Base-by-base conservation (phyloP, 768 basidiomycete species). In the Pleurotus tuber-regium region DNA sequence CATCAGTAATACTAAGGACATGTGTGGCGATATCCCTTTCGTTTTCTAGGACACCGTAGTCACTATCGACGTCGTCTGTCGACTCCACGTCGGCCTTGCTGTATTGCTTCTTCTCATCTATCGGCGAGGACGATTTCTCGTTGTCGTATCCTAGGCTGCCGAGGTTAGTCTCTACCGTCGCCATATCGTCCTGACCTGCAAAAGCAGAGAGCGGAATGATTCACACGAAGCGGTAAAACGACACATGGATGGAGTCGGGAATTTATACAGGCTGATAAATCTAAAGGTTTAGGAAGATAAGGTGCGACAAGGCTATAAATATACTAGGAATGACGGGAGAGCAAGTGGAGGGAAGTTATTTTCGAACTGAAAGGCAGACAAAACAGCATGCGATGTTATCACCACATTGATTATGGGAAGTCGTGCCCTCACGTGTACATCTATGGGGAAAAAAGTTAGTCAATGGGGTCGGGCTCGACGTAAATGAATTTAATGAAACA, bases 21-120 rank as follows among this genome's bases (percentile, higher is more conserved):
- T 71, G 70, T 0, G 77, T 77, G 44, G 66, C 74, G 26, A 79
- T 70, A 53, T 77, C 77, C 47, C 72, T 72, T 57, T 77, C 76
- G 53, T 69, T 65, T 42, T 70, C 58, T 24, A 79, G 68, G 14
- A 74, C 70, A 19, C 59, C 63, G 31, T 65, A 63, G 29, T 64
- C 63, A 53, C 59, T 61, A 38, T 64, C 61, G 12, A 59, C 56
- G 48, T 59, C 61, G 31, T 59, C 21, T 1, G 59, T 57, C 5
- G 63, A 65, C 55, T 75, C 74, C 26, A 70, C 48, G 36, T 77
- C 74, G 33, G 54, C 57, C n/a, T 58, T 55, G 56, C 69, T 68
- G 31, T 54, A 55, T 21, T 59, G 65, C 18, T 61, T 57, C 61
- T 69, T 70, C 56, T 71, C 70, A 43, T 70, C 65, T 19, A 60